Conservation (phyloP, 148 eudicot species). For the Polygonum maritimum region DNA sequence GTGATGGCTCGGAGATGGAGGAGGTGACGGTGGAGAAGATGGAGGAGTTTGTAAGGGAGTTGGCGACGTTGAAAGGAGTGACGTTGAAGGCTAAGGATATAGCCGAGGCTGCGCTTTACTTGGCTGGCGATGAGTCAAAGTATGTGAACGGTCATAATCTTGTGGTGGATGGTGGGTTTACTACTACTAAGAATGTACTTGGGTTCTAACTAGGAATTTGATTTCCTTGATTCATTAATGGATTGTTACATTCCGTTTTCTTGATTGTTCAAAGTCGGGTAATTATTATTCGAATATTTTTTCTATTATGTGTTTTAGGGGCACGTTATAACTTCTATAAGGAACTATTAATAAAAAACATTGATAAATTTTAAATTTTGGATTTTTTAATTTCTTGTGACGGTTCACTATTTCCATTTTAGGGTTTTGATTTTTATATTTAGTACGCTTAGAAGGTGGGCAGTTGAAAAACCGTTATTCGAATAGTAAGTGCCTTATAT, state of each 20-base stretch:
- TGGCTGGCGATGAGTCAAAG: constrained; percentile 35
- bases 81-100: constrained; percentile 25
- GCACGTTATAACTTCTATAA: no score
- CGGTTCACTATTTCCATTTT: no score
- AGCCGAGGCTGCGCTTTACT: constrained; percentile 36
- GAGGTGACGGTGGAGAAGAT: constrained; percentile 12
- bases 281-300: no score
- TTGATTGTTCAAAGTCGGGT: background rate
- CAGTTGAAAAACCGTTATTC: no score
- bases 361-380: no score
- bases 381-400: no score
- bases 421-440: no score
- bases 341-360: no score
- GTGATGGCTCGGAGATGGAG: background rate
- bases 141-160: constrained; percentile 36
- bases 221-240: background rate
- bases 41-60: constrained; percentile 24
- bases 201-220: constrained; percentile 17
- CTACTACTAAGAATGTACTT: constrained; percentile 24
- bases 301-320: no score
- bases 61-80: constrained; percentile 25
- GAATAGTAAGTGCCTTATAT: no score
- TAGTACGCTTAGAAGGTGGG: no score
- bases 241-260: background rate
- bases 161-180: constrained; percentile 37